Evolutionary conservation across 2,329 filamentous ascomycete genomes (phyloP), one percentile per base, ranked within the genome.

Genomic region (Sporothrix pseudoabietina): DNA sequence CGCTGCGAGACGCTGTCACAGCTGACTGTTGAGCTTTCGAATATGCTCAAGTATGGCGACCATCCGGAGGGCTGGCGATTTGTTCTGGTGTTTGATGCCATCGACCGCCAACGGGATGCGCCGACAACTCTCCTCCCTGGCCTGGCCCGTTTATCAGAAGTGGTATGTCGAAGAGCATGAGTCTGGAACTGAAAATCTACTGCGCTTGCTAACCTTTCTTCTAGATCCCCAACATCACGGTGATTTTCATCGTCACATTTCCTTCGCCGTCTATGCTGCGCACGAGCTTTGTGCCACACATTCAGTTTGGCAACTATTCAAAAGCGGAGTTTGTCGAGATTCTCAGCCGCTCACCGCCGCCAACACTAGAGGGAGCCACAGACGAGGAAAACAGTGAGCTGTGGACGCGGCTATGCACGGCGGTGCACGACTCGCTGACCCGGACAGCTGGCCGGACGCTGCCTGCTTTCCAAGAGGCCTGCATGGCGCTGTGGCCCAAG

Each of bases 351-450:
- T 83, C 81, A 2, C 84, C 84, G 1, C 83, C 85, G 0, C 74
- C 78, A 1, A 74, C 83, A 12, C 85, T 84, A 77, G 83, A 80
- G 78, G 89, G 84, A 82, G 90, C 84, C 30, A 85, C 83, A 1
- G 77, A 80, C 66, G 82, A 84, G 66, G 87, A 89, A 74, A 91
- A 91, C 10, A 80, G 82, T 32, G 91, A 92, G 81, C 87, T 95
- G 19, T 96, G 92, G 92, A 84, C 89, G 16, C 90, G 94, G 61
- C 98, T 97, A 83, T 89, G 91, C 75, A 89, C 89, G 68, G 93
- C 93, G 4, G 90, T 97, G 16, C 96, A 97, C 86, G 96, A 99
- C 79, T 90, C 94, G 0, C 85, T 98, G 14, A 89, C 91, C 68
- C 93, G 91, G 76, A 90, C 93, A 65, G 94, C 94, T 3, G 92